Evolutionary conservation across 495 filamentous ascomycete genomes (phyloP).

Genomic region (Rostrohypoxylon terebratum): DNA sequence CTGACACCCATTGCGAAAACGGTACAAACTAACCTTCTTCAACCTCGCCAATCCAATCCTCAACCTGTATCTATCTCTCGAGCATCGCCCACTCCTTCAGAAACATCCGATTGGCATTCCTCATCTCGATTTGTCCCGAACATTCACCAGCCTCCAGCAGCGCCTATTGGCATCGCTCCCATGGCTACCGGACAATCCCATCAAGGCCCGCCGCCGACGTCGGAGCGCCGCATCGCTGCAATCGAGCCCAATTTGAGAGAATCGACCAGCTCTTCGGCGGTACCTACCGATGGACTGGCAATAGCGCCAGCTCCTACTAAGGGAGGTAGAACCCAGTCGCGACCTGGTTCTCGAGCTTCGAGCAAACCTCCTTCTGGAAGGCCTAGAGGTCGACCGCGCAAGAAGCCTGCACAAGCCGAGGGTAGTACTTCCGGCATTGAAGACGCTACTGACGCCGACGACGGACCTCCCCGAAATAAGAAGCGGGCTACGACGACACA

Average conservation of each 20-base stretch:
- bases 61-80: constrained; percentile 31
- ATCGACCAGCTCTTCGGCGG: neutral
- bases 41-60: constrained; percentile 57
- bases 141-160: constrained; percentile 45
- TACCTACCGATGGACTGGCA: constrained; percentile 20
- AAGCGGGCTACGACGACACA: constrained; percentile 80
- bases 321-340: constrained; percentile 48
- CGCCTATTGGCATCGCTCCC: constrained; percentile 12
- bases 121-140: constrained; percentile 59
- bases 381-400: constrained; percentile 61
- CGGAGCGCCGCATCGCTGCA: constrained; percentile 40
- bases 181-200: constrained; percentile 43
- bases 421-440: constrained; percentile 75
- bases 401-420: constrained; percentile 55
- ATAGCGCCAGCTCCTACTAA: constrained; percentile 33
- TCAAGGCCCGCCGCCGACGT: constrained; percentile 23
- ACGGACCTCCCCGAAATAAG: constrained; percentile 61
- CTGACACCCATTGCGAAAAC: constrained; percentile 84
- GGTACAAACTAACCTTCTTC: constrained; percentile 72
- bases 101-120: constrained; percentile 63
- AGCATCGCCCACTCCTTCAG: constrained; percentile 47
- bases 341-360: constrained; percentile 58
- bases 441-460: constrained; percentile 75
- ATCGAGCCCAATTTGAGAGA: constrained; percentile 36
- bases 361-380: constrained; percentile 57